phyloP scores from a whole-genome alignment of 2,329 filamentous ascomycete genomes.

The Scolecobasidium constrictum region DNA sequence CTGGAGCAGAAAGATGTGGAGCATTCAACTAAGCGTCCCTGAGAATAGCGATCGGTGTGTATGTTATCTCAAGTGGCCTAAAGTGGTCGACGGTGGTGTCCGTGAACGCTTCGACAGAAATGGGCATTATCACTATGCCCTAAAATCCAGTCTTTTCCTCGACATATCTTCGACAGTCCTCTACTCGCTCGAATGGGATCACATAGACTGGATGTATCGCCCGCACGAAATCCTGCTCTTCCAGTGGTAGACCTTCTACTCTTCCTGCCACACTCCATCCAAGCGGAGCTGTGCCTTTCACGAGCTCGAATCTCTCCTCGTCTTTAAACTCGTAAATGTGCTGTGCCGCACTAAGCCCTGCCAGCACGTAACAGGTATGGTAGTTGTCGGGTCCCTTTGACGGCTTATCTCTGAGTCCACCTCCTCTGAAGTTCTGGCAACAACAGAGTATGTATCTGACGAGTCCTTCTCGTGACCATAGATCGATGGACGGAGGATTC shows the following conservation, averaged over 20 bases:
- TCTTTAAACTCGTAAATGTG: constrained; percentile 43
- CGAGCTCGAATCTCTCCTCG: constrained; percentile 12
- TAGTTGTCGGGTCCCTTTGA: constrained; percentile 84
- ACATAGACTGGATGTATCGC: constrained; percentile 77
- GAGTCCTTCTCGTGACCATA: constrained; percentile 77
- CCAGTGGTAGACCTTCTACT: constrained; percentile 48
- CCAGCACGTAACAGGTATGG: constrained; percentile 85
- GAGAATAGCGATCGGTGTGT: no score
- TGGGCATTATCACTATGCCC: no score
- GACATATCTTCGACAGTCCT: constrained; percentile 56
- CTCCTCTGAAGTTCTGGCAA: constrained; percentile 64
- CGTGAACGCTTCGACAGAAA: no score
- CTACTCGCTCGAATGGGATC: constrained; percentile 60
- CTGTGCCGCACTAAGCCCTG: constrained; percentile 74
- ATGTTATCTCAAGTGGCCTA: no score
- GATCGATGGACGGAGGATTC: constrained; percentile 23
- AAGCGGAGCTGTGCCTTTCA: constrained; percentile 5
- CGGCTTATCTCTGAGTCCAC: constrained; percentile 88
- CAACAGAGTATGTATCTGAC: constrained; percentile 84
- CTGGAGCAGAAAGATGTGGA: no score
- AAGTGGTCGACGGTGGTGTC: no score
- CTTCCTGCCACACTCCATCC: constrained; percentile 20
- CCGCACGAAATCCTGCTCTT: constrained; percentile 57
- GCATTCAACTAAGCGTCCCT: no score
- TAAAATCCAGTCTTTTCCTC: constrained; percentile 46